Evolutionary conservation across 2,329 filamentous ascomycete species (phyloP).

Genomic region (Botryosphaeria agaves): DNA sequence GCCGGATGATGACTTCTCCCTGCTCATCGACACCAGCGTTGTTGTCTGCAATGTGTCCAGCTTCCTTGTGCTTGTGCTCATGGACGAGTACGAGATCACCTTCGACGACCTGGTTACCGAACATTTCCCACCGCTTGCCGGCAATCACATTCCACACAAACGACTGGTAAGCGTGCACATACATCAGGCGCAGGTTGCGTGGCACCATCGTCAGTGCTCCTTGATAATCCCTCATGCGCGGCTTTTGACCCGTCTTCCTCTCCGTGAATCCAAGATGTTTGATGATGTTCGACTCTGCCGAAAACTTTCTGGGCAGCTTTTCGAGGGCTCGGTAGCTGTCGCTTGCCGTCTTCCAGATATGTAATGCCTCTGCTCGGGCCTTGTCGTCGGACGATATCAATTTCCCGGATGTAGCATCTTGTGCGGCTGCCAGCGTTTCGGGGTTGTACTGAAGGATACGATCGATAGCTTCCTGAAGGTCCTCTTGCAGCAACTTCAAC

Average conservation of each 20-base stretch:
- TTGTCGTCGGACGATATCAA: conserved; percentile 58
- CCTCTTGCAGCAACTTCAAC: conserved; percentile 62
- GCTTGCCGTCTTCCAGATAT: conserved; percentile 49
- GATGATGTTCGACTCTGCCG: conserved; percentile 63
- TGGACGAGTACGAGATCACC: conserved; percentile 67
- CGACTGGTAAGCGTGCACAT: conserved; percentile 92
- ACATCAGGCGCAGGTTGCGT: conserved; percentile 76
- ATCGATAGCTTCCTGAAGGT: conserved; percentile 66
- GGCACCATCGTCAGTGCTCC: conserved; percentile 69
- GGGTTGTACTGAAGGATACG: conserved; percentile 59
- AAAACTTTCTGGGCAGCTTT: conserved; percentile 62
- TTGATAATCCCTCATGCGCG: conserved; percentile 49
- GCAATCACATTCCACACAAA: conserved; percentile 82
- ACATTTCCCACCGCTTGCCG: conserved; percentile 61
- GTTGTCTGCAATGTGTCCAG: conserved; percentile 8
- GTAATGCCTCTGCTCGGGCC: conserved; percentile 60
- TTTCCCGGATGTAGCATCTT: conserved; percentile 17
- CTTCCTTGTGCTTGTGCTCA: conserved; percentile 34
- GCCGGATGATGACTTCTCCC: conserved; percentile 48
- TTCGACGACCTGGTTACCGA: conserved; percentile 56
- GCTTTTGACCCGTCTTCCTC: conserved; percentile 24
- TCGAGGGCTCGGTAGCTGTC: conserved; percentile 43
- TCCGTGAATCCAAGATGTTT: conserved; percentile 45
- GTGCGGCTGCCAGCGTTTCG: conserved; percentile 38
- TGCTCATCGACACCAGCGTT: conserved; percentile 34